A percentile compares a stretch with the other conserved stretches of the same genome.
Conservation (phyloP, 139 green algal genomes). For the Coelastrella sp. region DNA sequence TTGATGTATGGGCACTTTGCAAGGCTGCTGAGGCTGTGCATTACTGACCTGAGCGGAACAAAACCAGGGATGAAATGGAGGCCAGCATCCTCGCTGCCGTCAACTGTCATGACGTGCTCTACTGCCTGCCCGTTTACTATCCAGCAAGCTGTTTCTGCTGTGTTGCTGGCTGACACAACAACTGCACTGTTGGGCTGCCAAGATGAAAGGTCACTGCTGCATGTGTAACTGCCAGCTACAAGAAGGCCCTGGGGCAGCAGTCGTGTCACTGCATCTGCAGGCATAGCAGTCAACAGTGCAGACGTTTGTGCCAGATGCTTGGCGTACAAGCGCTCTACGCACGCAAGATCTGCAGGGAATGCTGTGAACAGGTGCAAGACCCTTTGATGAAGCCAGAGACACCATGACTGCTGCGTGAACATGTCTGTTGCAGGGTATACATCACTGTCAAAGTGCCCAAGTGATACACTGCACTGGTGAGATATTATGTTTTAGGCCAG, state of each 20-base stretch:
- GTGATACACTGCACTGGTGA: too few relatives aligned
- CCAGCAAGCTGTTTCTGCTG: constrained; percentile 13
- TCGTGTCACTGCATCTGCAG: not conserved
- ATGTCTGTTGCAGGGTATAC: too few relatives aligned
- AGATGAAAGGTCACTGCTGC: not conserved
- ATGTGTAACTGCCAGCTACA: constrained; percentile 11
- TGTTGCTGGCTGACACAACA: not conserved
- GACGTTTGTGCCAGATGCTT: not conserved
- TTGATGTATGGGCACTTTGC: too few relatives aligned
- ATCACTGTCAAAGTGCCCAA: too few relatives aligned
- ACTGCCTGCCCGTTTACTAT: constrained; percentile 3
- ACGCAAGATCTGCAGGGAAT: not conserved
- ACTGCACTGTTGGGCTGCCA: not conserved
- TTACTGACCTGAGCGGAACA: constrained; percentile 14
- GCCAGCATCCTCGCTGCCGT: not conserved
- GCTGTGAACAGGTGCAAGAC: not conserved
- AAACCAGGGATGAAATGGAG: not conserved
- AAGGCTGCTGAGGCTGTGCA: too few relatives aligned
- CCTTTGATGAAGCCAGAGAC: too few relatives aligned
- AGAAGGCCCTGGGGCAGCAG: constrained; percentile 37
- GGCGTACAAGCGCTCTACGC: not conserved
- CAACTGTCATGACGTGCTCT: not conserved
- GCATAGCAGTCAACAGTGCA: not conserved
- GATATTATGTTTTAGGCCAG: too few relatives aligned
- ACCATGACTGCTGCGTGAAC: too few relatives aligned